These are phyloP conservation scores for Fraxinus sp. DNA, from an alignment of 305 asterid species.

Conservation along the genomic window DNA sequence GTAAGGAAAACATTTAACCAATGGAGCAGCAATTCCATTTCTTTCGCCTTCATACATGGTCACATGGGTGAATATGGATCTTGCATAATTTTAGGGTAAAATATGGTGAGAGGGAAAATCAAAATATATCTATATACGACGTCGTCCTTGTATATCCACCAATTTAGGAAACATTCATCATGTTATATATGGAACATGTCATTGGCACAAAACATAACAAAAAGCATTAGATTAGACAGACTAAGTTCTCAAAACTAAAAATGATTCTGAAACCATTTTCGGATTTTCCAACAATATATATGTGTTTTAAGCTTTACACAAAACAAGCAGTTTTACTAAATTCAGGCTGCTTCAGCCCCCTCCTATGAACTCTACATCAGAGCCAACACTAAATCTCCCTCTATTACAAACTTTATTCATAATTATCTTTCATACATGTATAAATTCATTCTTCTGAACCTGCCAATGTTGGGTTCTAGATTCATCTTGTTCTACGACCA, in stretches of 20 bases:
- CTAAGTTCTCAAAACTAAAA: background rate
- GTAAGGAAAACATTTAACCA: no score
- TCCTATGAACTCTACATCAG: background rate
- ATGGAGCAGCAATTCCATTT: no score
- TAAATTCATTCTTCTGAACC: constrained; percentile 12
- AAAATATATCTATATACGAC: no score
- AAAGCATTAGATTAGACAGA: background rate
- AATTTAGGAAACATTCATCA: no score
- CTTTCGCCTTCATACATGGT: no score
- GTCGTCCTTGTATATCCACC: no score
- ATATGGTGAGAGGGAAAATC: no score
- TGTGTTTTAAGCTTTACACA: background rate
- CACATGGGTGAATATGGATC: no score
- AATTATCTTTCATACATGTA: background rate
- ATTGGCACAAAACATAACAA: no score
- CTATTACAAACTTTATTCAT: background rate
- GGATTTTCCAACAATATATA: background rate
- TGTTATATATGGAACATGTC: no score
- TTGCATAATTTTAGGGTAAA: no score
- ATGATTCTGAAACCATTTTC: background rate
- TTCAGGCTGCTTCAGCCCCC: background rate
- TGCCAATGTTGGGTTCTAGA: background rate
- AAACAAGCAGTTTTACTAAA: background rate
- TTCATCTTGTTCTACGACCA: constrained; percentile 15
- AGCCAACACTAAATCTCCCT: background rate